These are phyloP conservation scores for Penicillium longicatenatum DNA, from an alignment of 495 filamentous ascomycete genomes.

Conservation along the genomic window DNA sequence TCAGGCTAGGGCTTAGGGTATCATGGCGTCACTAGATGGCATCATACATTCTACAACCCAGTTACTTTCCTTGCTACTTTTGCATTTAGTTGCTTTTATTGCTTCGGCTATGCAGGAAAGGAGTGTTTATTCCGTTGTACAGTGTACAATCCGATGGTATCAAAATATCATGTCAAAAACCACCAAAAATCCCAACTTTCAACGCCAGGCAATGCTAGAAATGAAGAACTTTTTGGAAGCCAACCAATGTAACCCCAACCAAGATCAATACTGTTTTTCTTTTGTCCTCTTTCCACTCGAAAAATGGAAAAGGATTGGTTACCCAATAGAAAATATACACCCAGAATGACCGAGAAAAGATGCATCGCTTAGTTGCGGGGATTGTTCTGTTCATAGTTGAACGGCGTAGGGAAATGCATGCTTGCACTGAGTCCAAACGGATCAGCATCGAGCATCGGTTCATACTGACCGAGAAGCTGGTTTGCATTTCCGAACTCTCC, in stretches of 20 bases:
- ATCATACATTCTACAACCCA: conserved; percentile 12
- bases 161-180: conserved; percentile 15
- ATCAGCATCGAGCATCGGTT: conserved; percentile 83
- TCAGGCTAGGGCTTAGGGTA: conserved; percentile 33
- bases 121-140: neutral
- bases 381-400: conserved; percentile 68
- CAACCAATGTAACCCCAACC: conserved; percentile 2
- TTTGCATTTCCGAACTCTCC: conserved; percentile 58
- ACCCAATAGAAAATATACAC: neutral
- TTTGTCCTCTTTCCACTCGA: conserved; percentile 1
- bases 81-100: neutral
- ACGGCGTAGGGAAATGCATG: conserved; percentile 92
- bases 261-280: conserved; percentile 10
- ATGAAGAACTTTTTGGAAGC: conserved; percentile 27
- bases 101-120: neutral
- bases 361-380: conserved; percentile 35
- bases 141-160: conserved; percentile 27
- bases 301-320: neutral
- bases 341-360: neutral
- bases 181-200: neutral
- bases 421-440: conserved; percentile 88
- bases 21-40: conserved; percentile 30
- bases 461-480: conserved; percentile 72
- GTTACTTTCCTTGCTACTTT: neutral
- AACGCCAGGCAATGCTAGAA: conserved; percentile 35